phyloP scores from a whole-genome alignment of 768 basidiomycete species.

The Saitozyma podzolica region DNA sequence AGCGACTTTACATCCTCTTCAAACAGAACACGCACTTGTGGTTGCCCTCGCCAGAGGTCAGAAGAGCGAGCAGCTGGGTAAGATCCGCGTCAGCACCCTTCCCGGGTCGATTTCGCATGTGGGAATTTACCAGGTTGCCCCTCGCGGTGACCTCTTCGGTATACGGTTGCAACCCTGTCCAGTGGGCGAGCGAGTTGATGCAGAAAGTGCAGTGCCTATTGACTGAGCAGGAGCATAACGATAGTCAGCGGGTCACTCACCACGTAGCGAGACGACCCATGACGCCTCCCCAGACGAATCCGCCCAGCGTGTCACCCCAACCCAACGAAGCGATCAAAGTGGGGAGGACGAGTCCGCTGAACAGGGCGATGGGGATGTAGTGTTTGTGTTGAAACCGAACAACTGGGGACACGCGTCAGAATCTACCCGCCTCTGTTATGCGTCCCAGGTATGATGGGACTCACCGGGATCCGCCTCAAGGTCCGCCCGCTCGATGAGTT shows the following conservation, averaged over 20 bases:
- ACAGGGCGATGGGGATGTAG: conserved; percentile 65
- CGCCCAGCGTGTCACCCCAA: conserved; percentile 63
- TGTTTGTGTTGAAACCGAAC: conserved; percentile 70
- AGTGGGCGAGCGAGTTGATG: conserved; percentile 64
- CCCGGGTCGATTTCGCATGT: background rate
- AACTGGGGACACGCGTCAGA: conserved; percentile 54
- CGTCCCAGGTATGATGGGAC: conserved; percentile 22
- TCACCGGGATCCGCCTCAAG: conserved; percentile 68
- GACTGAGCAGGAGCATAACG: conserved; percentile 18
- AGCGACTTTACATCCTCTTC: background rate
- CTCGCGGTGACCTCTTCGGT: conserved; percentile 76
- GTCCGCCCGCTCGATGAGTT: conserved; percentile 67
- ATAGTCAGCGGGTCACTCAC: conserved; percentile 62
- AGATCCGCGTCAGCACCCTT: background rate
- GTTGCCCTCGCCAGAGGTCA: conserved; percentile 75
- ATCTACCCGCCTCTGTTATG: background rate
- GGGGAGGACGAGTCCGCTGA: conserved; percentile 65
- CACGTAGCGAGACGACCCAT: conserved; percentile 64
- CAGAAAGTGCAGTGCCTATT: conserved; percentile 50
- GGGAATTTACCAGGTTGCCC: conserved; percentile 64
- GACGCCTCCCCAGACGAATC: conserved; percentile 71
- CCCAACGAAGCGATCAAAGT: conserved; percentile 58
- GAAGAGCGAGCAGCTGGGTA: conserved; percentile 63
- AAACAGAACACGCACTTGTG: conserved; percentile 58
- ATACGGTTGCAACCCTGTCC: conserved; percentile 77